Evolutionary conservation across 441 rosid species (phyloP).

Genomic region (Mallotus repandus): DNA sequence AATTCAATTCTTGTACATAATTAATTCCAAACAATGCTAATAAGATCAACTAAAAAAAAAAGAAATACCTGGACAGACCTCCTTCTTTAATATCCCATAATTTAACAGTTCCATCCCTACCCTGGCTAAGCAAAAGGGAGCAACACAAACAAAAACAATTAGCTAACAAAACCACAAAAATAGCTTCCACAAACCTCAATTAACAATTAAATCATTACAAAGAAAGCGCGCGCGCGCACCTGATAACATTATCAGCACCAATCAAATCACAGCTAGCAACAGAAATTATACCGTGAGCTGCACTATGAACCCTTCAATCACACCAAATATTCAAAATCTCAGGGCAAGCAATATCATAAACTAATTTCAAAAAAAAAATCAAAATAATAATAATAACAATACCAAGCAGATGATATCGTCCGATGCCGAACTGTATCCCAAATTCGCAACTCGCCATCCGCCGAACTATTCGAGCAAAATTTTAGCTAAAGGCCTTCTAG

Average conservation of each 20-base stretch:
- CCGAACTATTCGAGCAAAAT: constrained; percentile 41
- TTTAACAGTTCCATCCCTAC: constrained; percentile 91
- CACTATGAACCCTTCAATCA: constrained; percentile 72
- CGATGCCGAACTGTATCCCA: constrained; percentile 81
- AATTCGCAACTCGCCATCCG: constrained; percentile 86
- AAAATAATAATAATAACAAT: constrained; percentile 3
- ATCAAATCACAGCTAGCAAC: constrained; percentile 55
- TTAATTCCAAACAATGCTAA: no score
- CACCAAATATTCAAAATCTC: background rate
- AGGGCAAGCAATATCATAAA: background rate
- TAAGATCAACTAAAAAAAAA: no score
- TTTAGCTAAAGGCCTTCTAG: no score
- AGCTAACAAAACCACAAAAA: background rate
- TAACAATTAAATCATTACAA: background rate
- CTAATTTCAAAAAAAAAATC: background rate
- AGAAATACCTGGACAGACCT: constrained; percentile 69
- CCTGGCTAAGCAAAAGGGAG: constrained; percentile 52
- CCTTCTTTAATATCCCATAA: constrained; percentile 82
- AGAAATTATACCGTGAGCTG: constrained; percentile 75
- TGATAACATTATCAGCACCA: constrained; percentile 66
- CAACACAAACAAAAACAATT: constrained; percentile 3
- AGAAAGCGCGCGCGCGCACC: constrained; percentile 35
- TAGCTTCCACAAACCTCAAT: background rate
- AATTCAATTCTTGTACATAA: no score
- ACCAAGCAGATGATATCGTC: constrained; percentile 71